Evolutionary conservation across 2,329 filamentous ascomycete species (phyloP).

Genomic region (Spiromastix sp.): DNA sequence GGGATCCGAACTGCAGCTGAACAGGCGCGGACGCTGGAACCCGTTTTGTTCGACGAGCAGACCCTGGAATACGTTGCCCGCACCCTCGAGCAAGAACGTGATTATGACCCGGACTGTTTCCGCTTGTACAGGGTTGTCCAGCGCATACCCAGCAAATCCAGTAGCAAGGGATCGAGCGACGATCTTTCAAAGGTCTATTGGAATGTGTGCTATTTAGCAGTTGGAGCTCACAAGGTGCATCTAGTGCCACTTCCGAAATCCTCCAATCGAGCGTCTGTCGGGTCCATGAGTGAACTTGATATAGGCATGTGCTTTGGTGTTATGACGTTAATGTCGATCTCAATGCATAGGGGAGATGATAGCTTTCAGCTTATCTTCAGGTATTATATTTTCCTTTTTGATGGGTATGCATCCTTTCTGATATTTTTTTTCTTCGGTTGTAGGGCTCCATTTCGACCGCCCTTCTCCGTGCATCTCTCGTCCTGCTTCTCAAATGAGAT

Average conservation of each 20-base stretch:
- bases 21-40: constrained; percentile 42
- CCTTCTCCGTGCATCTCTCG: constrained; percentile 50
- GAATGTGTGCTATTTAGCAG: constrained; percentile 56
- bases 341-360: constrained; percentile 53
- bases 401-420: not conserved
- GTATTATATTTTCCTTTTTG: constrained; percentile 22
- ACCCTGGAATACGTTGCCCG: constrained; percentile 53
- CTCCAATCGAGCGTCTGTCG: constrained; percentile 43
- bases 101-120: constrained; percentile 59
- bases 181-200: constrained; percentile 56
- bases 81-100: constrained; percentile 53
- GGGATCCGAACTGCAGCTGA: constrained; percentile 51
- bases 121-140: constrained; percentile 60
- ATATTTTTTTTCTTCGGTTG: not conserved
- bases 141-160: constrained; percentile 47
- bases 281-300: constrained; percentile 42
- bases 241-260: constrained; percentile 51
- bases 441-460: constrained; percentile 45
- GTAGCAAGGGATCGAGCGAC: constrained; percentile 50
- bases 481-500: constrained; percentile 56
- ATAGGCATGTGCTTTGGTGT: constrained; percentile 46
- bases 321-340: constrained; percentile 49
- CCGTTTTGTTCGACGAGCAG: constrained; percentile 44
- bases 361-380: constrained; percentile 56
- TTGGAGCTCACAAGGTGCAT: constrained; percentile 61